Conservation (phyloP, 345 rosid genomes). For the Salix arbutifolia region DNA sequence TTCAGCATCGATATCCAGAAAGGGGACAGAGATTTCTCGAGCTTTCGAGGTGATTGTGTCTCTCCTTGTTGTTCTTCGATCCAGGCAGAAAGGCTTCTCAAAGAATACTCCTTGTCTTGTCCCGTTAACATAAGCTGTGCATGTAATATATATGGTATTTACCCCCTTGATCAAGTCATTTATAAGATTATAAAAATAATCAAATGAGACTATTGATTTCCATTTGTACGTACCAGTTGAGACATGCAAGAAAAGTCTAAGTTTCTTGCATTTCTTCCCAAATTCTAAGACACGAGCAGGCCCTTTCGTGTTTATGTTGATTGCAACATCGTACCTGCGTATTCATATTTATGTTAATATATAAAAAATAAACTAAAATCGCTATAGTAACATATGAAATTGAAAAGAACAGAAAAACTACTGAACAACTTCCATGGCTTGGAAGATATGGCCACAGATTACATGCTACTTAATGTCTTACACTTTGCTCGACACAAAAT, state of each 20-base stretch:
- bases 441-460: too few species aligned
- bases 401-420: too few species aligned
- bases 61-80: neutral
- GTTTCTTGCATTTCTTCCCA: constrained; percentile 25
- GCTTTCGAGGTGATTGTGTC: neutral
- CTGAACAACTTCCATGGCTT: too few species aligned
- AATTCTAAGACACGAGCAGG: constrained; percentile 15
- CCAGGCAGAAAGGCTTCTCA: constrained; percentile 9
- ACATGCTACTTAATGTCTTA: too few species aligned
- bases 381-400: too few species aligned
- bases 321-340: constrained; percentile 24
- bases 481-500: neutral
- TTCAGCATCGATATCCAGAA: constrained; percentile 30
- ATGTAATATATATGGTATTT: too few species aligned
- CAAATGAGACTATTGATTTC: neutral
- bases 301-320: constrained; percentile 16
- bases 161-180: neutral
- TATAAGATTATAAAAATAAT: neutral
- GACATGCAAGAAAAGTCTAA: constrained; percentile 27
- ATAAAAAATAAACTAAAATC: too few species aligned
- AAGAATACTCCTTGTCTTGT: constrained; percentile 4
- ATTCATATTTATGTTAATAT: neutral
- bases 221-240: constrained; percentile 13
- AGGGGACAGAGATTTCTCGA: neutral
- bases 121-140: constrained; percentile 16